phyloP scores from a whole-genome alignment of 169 alveolate genomes.

The Eimeria maxima region DNA sequence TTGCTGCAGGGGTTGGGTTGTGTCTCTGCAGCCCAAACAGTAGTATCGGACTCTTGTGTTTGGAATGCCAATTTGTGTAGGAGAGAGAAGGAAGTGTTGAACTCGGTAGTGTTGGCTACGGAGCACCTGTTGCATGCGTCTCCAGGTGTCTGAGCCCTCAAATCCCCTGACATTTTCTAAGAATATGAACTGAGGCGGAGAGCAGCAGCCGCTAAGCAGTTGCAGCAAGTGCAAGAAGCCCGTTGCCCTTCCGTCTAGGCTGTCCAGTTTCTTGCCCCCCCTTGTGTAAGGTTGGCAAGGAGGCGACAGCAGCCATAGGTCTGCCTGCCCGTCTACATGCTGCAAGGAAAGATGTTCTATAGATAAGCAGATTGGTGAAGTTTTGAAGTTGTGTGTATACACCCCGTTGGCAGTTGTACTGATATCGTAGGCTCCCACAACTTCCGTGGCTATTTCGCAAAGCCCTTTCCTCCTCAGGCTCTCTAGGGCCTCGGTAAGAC shows the following conservation, averaged over 20 bases:
- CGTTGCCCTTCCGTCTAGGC: conserved; percentile 77
- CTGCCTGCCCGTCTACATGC: conserved; percentile 81
- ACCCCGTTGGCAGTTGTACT: conserved; percentile 84
- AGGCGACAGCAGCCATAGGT: conserved; percentile 91
- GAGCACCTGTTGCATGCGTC: conserved; percentile 81
- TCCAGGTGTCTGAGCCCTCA: conserved; percentile 88
- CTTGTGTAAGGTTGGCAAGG: conserved; percentile 93
- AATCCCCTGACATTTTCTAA: conserved; percentile 91
- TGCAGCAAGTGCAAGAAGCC: conserved; percentile 87
- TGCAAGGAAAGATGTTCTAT: conserved; percentile 68
- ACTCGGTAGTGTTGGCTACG: conserved; percentile 79
- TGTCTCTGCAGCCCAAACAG: conserved; percentile 86
- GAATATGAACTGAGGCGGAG: conserved; percentile 87
- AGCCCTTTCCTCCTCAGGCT: not conserved
- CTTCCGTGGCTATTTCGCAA: not conserved
- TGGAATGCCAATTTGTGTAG: conserved; percentile 89
- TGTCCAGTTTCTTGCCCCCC: conserved; percentile 84
- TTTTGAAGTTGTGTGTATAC: conserved; percentile 83
- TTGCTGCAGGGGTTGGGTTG: conserved; percentile 1
- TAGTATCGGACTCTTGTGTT: conserved; percentile 91
- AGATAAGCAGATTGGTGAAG: conserved; percentile 41
- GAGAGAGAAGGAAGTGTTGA: conserved; percentile 89
- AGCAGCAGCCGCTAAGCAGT: conserved; percentile 77
- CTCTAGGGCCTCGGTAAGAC: conserved; percentile 80
- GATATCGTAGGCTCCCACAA: conserved; percentile 81